Conservation (phyloP, 805 yeast species). For the Cyberlindnera veronae region DNA sequence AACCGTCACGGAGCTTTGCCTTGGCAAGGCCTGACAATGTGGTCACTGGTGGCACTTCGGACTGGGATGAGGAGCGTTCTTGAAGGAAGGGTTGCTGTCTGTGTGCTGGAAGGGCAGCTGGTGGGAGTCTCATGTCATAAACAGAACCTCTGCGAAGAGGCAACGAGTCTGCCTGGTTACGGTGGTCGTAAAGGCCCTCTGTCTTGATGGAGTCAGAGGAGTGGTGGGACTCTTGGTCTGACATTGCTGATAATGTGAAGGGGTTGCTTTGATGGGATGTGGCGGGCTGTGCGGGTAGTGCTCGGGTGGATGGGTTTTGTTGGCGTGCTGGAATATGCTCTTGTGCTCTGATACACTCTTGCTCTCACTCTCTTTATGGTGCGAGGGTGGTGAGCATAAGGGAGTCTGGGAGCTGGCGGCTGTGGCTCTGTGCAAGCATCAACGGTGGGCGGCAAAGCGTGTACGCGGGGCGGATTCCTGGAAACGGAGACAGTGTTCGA, state of each 20-base stretch:
- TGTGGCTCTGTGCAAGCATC: slow-evolving; percentile 6
- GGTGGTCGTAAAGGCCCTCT: slow-evolving; percentile 44
- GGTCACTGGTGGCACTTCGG: neutral
- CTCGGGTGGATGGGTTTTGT: neutral
- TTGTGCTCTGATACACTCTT: neutral
- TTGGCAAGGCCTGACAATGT: slow-evolving; percentile 1
- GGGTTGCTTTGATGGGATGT: too few species aligned
- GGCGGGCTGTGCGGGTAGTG: neutral
- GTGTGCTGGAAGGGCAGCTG: slow-evolving; percentile 19
- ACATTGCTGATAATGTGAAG: slow-evolving; percentile 15
- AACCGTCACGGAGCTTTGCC: slow-evolving; percentile 2
- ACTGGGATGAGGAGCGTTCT: neutral
- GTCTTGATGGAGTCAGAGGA: slow-evolving; percentile 33
- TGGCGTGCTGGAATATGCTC: neutral
- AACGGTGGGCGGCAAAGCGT: slow-evolving; percentile 1
- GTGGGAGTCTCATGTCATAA: slow-evolving; percentile 19
- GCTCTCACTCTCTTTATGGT: slow-evolving; percentile 6
- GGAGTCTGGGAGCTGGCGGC: slow-evolving; percentile 1
- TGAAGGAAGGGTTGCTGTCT: neutral
- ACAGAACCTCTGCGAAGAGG: slow-evolving; percentile 32
- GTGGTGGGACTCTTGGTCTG: slow-evolving; percentile 28
- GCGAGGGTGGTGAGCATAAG: slow-evolving; percentile 9
- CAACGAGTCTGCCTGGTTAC: slow-evolving; percentile 42
- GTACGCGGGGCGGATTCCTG: neutral
- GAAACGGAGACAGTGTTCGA: neutral